Percentiles rank a stretch among this genome's conserved stretches.
phyloP scores from a whole-genome alignment of 2,329 filamentous ascomycete species.

The Pseudocercospora macadamiae region DNA sequence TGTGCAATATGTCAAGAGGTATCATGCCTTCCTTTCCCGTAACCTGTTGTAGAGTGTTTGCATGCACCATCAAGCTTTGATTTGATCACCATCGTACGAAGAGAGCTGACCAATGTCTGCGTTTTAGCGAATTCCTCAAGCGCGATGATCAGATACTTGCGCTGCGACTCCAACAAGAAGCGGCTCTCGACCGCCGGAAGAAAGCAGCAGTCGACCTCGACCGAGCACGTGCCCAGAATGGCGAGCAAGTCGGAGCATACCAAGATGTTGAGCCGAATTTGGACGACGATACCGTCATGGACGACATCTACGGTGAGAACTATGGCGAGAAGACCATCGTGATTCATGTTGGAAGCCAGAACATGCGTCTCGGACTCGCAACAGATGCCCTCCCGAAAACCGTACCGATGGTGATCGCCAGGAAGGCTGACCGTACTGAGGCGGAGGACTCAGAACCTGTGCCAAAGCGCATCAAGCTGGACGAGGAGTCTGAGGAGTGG shows the following conservation, averaged over 20 bases:
- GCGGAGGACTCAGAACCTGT: conserved; percentile 81
- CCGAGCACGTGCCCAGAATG: conserved; percentile 76
- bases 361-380: conserved; percentile 90
- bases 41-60: no score
- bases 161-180: conserved; percentile 83
- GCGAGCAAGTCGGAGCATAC: conserved; percentile 47
- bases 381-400: conserved; percentile 94
- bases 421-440: conserved; percentile 76
- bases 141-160: conserved; percentile 95
- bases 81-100: background rate
- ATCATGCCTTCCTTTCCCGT: conserved; percentile 9
- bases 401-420: conserved; percentile 88
- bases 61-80: no score
- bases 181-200: conserved; percentile 78
- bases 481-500: conserved; percentile 73
- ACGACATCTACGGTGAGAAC: conserved; percentile 59
- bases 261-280: conserved; percentile 43
- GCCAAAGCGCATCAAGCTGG: conserved; percentile 66
- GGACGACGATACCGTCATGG: conserved; percentile 59
- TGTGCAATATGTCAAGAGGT: conserved; percentile 40
- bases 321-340: conserved; percentile 90
- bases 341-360: conserved; percentile 94
- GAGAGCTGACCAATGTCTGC: background rate
- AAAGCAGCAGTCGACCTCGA: conserved; percentile 87
- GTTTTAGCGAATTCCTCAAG: conserved; percentile 87